These are phyloP conservation scores for Stereum hirsutum DNA, from an alignment of 1,284 basidiomycete species.

Conservation along the genomic window DNA sequence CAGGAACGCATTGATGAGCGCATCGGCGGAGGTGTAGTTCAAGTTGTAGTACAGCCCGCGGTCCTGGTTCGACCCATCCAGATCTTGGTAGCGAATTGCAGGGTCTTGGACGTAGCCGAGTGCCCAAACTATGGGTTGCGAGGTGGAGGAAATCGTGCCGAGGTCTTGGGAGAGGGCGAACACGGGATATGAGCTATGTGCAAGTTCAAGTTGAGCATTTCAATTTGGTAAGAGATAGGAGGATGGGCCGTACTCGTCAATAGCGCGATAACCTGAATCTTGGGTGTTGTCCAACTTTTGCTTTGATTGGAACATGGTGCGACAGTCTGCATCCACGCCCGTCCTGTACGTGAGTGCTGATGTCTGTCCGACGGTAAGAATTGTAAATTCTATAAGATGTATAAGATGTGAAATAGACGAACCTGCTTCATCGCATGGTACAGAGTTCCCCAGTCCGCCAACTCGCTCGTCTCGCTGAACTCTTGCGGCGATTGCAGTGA, in stretches of 20 bases:
- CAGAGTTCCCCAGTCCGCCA: slow-evolving; percentile 11
- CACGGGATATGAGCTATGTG: slow-evolving; percentile 15
- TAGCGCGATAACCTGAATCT: slow-evolving; percentile 23
- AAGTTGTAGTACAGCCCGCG: slow-evolving; percentile 19
- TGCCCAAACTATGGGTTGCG: slow-evolving; percentile 20
- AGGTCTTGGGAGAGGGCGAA: slow-evolving; percentile 24
- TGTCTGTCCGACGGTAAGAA: neutral
- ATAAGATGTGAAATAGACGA: neutral
- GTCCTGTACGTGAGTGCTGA: slow-evolving; percentile 21
- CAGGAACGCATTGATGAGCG: slow-evolving; percentile 17
- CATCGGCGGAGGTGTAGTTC: slow-evolving; percentile 7
- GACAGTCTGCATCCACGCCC: slow-evolving; percentile 19
- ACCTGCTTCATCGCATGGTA: slow-evolving; percentile 11
- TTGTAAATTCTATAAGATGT: neutral
- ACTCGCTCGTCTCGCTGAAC: slow-evolving; percentile 6
- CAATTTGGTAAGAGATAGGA: too few relatives aligned
- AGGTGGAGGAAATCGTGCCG: slow-evolving; percentile 17
- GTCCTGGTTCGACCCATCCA: slow-evolving; percentile 8
- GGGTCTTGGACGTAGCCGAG: slow-evolving; percentile 26
- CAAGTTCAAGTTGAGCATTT: neutral
- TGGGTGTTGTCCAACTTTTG: slow-evolving; percentile 22
- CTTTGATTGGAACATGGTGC: slow-evolving; percentile 19
- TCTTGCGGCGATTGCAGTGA: neutral
- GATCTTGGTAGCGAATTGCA: slow-evolving; percentile 16
- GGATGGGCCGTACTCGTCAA: slow-evolving; percentile 14